These are phyloP conservation scores for Pseudopyricularia cyperi DNA, from an alignment of 2,329 filamentous ascomycete species.

Conservation along the genomic window DNA sequence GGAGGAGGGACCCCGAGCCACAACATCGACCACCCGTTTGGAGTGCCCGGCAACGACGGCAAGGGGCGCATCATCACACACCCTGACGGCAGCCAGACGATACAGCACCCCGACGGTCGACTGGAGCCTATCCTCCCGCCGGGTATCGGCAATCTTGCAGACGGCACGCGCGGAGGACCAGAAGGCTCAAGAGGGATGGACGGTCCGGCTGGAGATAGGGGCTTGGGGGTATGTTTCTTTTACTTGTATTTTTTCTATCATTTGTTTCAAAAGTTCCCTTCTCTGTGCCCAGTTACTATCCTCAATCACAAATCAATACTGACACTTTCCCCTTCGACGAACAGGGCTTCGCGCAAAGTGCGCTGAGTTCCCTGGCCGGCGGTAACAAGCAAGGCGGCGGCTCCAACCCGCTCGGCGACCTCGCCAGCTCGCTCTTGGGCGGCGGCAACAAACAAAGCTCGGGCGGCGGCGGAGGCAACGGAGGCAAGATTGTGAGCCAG, in stretches of 20 bases:
- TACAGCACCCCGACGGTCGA: slow-evolving; percentile 46
- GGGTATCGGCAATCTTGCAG: slow-evolving; percentile 9
- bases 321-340: background rate
- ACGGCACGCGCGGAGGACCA: slow-evolving; percentile 29
- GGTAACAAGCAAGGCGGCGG: slow-evolving; percentile 27
- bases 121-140: slow-evolving; percentile 43
- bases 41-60: slow-evolving; percentile 24
- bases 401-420: slow-evolving; percentile 27
- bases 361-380: slow-evolving; percentile 33
- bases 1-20: slow-evolving; percentile 44
- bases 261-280: background rate
- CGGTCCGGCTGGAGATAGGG: slow-evolving; percentile 33
- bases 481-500: slow-evolving; percentile 43
- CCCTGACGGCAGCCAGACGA: slow-evolving; percentile 48
- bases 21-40: slow-evolving; percentile 48
- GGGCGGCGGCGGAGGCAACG: slow-evolving; percentile 18
- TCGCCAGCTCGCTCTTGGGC: slow-evolving; percentile 35
- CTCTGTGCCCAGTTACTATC: too few relatives aligned
- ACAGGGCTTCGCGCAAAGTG: slow-evolving; percentile 48
- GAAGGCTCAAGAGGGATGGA: slow-evolving; percentile 8
- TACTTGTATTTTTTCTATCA: background rate
- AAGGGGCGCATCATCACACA: slow-evolving; percentile 45
- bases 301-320: too few relatives aligned
- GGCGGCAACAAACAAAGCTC: slow-evolving; percentile 12
- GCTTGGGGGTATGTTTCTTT: slow-evolving; percentile 46